These are phyloP conservation scores for Myxozyma sirexii DNA, from an alignment of 805 yeast genomes.

Conservation along the genomic window DNA sequence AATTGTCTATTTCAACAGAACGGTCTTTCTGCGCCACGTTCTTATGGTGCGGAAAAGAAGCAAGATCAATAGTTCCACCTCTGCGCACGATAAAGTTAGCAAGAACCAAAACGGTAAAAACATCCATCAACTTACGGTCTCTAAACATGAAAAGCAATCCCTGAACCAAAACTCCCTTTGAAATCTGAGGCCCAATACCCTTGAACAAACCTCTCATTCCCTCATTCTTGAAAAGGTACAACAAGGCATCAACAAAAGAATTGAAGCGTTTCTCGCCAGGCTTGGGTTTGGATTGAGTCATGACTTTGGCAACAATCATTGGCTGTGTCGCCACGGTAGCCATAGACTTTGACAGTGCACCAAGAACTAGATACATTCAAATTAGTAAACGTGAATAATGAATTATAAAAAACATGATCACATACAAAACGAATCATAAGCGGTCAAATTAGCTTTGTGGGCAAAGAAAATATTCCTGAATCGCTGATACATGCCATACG, in stretches of 20 bases:
- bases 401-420: background rate
- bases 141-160: constrained; percentile 81
- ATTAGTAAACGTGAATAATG: constrained; percentile 38
- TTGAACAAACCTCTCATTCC: constrained; percentile 70
- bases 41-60: constrained; percentile 33
- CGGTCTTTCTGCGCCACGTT: constrained; percentile 8
- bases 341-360: constrained; percentile 77
- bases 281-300: constrained; percentile 60
- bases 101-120: constrained; percentile 35
- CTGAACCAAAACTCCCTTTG: constrained; percentile 82
- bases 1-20: constrained; percentile 4
- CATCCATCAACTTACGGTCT: constrained; percentile 49
- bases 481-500: constrained; percentile 78
- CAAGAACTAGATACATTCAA: constrained; percentile 69
- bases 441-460: constrained; percentile 17
- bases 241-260: constrained; percentile 61
- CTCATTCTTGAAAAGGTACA: constrained; percentile 62
- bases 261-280: constrained; percentile 49
- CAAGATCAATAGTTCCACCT: constrained; percentile 36
- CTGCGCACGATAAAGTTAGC: constrained; percentile 31
- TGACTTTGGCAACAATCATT: constrained; percentile 78
- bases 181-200: constrained; percentile 77
- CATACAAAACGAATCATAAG: constrained; percentile 31
- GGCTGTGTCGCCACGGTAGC: constrained; percentile 86
- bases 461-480: constrained; percentile 47